These are phyloP conservation scores for Boletus sp. DNA, from an alignment of 768 basidiomycete genomes.

Conservation along the genomic window DNA sequence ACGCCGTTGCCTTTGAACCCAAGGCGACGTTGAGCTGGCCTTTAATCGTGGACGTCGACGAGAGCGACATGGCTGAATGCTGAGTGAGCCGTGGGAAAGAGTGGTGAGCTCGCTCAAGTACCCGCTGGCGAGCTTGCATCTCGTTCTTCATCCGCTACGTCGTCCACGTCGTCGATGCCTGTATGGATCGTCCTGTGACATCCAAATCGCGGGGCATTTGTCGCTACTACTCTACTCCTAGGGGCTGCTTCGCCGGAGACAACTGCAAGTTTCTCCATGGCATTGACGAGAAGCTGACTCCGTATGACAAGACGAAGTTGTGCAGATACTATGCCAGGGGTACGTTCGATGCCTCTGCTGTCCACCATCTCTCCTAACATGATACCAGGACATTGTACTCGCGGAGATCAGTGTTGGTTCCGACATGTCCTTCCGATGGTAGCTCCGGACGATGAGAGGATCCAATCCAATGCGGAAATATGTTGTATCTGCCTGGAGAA, in stretches of 20 bases:
- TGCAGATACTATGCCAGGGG: conserved; percentile 66
- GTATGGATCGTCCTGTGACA: conserved; percentile 56
- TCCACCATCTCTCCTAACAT: not conserved
- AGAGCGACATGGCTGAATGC: conserved; percentile 57
- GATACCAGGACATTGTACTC: conserved; percentile 62
- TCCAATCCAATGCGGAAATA: conserved; percentile 40
- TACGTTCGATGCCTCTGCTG: conserved; percentile 21
- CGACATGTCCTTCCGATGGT: conserved; percentile 42
- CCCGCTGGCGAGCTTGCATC: not conserved
- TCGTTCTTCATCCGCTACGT: not conserved
- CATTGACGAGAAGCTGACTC: conserved; percentile 50
- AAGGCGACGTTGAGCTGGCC: conserved; percentile 60
- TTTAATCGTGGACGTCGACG: conserved; percentile 73
- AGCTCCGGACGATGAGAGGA: conserved; percentile 23
- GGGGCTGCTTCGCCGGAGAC: conserved; percentile 70
- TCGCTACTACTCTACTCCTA: conserved; percentile 56
- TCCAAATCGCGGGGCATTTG: conserved; percentile 73
- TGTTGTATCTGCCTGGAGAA: conserved; percentile 79
- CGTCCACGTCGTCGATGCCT: conserved; percentile 19
- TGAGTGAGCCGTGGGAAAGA: conserved; percentile 16
- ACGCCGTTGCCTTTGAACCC: conserved; percentile 59
- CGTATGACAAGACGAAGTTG: conserved; percentile 68
- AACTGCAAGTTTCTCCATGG: conserved; percentile 79
- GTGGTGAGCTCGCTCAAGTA: not conserved
- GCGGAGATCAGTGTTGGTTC: conserved; percentile 77